A percentile compares a stretch with the other conserved stretches of the same genome.
These are phyloP conservation scores for Kwoniella heveanensis DNA, from an alignment of 768 basidiomycete species.

Conservation along the genomic window DNA sequence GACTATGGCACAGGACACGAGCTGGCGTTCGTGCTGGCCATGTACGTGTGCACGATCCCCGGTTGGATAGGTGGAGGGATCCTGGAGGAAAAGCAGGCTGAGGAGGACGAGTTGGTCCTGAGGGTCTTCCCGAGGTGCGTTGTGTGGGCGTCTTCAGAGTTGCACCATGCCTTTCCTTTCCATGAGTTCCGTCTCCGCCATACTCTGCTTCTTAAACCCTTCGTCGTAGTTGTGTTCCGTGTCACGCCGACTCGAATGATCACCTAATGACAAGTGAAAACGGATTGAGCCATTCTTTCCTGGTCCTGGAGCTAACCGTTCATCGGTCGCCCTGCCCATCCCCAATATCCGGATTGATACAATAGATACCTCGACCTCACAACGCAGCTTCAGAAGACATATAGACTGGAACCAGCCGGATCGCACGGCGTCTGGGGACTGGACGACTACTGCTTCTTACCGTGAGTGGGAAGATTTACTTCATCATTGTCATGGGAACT, in stretches of 20 bases:
- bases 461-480: slow-evolving; percentile 56
- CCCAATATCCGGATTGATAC: too few species aligned
- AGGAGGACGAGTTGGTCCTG: slow-evolving; percentile 53
- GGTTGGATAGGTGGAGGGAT: slow-evolving; percentile 43
- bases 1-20: slow-evolving; percentile 99
- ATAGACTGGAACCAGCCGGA: slow-evolving; percentile 90
- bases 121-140: slow-evolving; percentile 51
- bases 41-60: slow-evolving; percentile 56
- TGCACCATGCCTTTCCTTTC: slow-evolving; percentile 65
- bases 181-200: too few species aligned
- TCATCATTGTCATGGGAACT: too few species aligned
- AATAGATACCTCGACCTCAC: slow-evolving; percentile 75
- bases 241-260: too few species aligned
- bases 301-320: too few species aligned
- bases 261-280: too few species aligned
- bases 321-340: too few species aligned
- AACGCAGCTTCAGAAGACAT: slow-evolving; percentile 83
- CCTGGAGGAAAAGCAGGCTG: slow-evolving; percentile 33
- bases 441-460: slow-evolving; percentile 86
- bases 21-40: slow-evolving; percentile 77
- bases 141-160: slow-evolving; percentile 1
- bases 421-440: slow-evolving; percentile 98
- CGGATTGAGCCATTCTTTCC: too few species aligned
- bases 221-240: too few species aligned
- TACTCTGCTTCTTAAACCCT: too few species aligned